A percentile compares a stretch with the other conserved stretches of the same genome.
phyloP scores from a whole-genome alignment of 1,284 basidiomycete species.

The Hortiboletus rubellus region DNA sequence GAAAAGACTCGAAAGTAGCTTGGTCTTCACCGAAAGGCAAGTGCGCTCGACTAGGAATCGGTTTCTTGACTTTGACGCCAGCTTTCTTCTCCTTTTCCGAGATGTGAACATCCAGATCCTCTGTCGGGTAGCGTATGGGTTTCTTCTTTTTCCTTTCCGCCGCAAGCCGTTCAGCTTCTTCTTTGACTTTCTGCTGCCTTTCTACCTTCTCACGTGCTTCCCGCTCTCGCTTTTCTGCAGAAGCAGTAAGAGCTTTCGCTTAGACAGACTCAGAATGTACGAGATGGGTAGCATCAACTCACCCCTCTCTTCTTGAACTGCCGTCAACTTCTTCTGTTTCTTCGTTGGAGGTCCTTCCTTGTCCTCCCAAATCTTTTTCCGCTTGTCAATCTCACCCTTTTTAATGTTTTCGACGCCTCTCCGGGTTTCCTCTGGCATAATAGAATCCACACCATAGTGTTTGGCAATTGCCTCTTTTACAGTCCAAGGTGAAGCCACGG shows the following conservation, averaged over 20 bases:
- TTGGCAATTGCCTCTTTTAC: conserved; percentile 85
- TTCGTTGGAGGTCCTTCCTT: conserved; percentile 76
- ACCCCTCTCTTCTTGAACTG: conserved; percentile 74
- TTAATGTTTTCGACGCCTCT: conserved; percentile 77
- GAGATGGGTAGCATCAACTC: conserved; percentile 17
- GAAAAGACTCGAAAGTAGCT: conserved; percentile 79
- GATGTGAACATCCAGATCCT: conserved; percentile 79
- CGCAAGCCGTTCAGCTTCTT: conserved; percentile 67
- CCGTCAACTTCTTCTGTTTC: conserved; percentile 76
- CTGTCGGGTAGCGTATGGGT: conserved; percentile 81
- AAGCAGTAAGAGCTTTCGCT: conserved; percentile 40
- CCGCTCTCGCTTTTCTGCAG: conserved; percentile 62
- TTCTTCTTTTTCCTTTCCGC: conserved; percentile 87
- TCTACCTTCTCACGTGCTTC: conserved; percentile 68
- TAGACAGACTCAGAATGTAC: conserved; percentile 13
- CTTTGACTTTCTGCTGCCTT: conserved; percentile 63
- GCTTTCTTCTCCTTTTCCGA: conserved; percentile 77
- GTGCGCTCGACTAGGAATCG: conserved; percentile 58
- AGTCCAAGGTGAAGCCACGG: conserved; percentile 92
- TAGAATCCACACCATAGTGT: conserved; percentile 79
- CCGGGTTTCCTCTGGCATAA: conserved; percentile 85
- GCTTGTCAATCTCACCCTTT: conserved; percentile 85
- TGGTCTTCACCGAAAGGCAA: conserved; percentile 77
- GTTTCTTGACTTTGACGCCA: conserved; percentile 68
- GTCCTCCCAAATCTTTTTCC: conserved; percentile 86